Evolutionary conservation across 352 stramenopile species (phyloP), one percentile per base, ranked within the genome.

Genomic region (Pythium monospermum): DNA sequence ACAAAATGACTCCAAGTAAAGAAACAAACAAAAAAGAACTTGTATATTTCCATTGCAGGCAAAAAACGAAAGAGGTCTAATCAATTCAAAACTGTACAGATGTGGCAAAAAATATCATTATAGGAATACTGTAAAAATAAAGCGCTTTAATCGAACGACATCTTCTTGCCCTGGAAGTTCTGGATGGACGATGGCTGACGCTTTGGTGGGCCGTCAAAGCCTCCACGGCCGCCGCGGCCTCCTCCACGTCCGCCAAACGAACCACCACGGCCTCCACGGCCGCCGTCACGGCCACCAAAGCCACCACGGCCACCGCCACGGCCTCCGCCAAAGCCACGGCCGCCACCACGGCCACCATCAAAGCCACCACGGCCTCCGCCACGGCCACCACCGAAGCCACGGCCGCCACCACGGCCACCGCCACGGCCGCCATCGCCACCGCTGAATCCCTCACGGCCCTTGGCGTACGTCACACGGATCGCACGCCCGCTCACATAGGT

Each of bases 71-170:
- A n/a, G n/a, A n/a, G n/a, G n/a, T n/a, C n/a, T n/a, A n/a, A n/a
- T n/a, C n/a, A n/a, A n/a, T n/a, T n/a, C n/a, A n/a, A n/a, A n/a
- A n/a, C n/a, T n/a, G n/a, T n/a, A n/a, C n/a, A n/a, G n/a, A n/a
- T n/a, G n/a, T n/a, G n/a, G n/a, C n/a, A n/a, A n/a, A n/a, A n/a
- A n/a, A n/a, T n/a, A n/a, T n/a, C n/a, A n/a, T n/a, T n/a, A n/a
- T n/a, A n/a, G n/a, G n/a, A n/a, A n/a, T n/a, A n/a, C n/a, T n/a
- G n/a, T n/a, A n/a, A n/a, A n/a, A n/a, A n/a, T n/a, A n/a, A n/a
- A n/a, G n/a, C n/a, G n/a, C n/a, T n/a, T 79, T 96, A 97, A 80
- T 98, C 94, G 66, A 99, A 99, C 33, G 94, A 98, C 59, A 94
- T 93, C 80, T 99, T 99, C 36, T 77, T 97, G 49, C 96, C 96